Evolutionary conservation across 2,329 filamentous ascomycete species (phyloP), one percentile per base, ranked within the genome.

Genomic region (Juglanconis oblonga): DNA sequence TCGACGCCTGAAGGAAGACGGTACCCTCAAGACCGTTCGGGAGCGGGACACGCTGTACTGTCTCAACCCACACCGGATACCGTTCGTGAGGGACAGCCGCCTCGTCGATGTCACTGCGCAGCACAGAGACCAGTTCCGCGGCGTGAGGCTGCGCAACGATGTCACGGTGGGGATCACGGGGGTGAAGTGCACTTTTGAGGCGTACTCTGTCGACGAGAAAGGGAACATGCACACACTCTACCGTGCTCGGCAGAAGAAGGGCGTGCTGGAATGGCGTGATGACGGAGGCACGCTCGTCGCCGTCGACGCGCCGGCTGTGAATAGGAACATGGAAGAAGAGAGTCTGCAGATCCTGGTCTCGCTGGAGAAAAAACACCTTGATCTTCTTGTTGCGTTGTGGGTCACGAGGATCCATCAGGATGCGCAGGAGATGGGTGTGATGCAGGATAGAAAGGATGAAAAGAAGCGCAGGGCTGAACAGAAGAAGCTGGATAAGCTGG

Each of bases 231-330:
- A 52, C 13, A 33, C 17, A 1, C 40, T 58, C 0, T 62, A 62
- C 31, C 47, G 48, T 1, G 56, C 47, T 6, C 57, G 40, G 24
- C 48, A 24, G 40, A 59, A 55, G 13, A 59, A 58, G n/a, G 59
- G 59, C 9, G 31, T 52, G 17, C 9, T 58, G 7, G 59, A 58
- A 40, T 55, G 59, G 59, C 47, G 45, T 3, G 56, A 62, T 29
- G 13, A 40, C 8, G 52, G 52, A 4, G 32, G 44, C n/a, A 36
- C 33, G 33, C 52, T 62, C 2, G 38, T 62, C 1, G 59, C 59
- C 2, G 11, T 58, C 8, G 51, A 59, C 40, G 48, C 10, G 6
- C 32, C 5, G 11, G 32, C 24, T 3, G n/a, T 10, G 5, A 47
- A 33, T 1, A 47, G 24, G 13, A 36, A 36, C 2, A 8, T 35